A percentile compares a stretch with the other conserved stretches of the same genome.
These are phyloP conservation scores for Colletotrichum lindemuthianum DNA, from an alignment of 2,329 filamentous ascomycete species.

Conservation along the genomic window DNA sequence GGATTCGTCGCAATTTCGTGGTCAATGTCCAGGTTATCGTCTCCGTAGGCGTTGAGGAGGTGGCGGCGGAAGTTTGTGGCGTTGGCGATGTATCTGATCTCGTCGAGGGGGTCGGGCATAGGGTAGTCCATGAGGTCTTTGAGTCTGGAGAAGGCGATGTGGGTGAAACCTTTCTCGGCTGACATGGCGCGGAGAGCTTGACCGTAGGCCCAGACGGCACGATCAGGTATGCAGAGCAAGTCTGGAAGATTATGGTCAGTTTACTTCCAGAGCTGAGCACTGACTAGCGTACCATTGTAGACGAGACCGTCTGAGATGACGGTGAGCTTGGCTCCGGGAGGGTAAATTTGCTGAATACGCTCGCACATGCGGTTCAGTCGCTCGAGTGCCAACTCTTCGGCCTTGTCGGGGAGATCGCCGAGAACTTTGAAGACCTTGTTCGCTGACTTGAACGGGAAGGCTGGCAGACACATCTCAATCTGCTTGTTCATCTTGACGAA, in stretches of 20 bases:
- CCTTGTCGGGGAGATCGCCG: conserved; percentile 64
- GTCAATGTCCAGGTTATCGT: conserved; percentile 53
- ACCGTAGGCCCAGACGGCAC: conserved; percentile 63
- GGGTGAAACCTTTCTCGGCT: conserved; percentile 48
- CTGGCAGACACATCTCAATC: conserved; percentile 61
- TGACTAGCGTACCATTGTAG: conserved; percentile 58
- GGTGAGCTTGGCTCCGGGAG: conserved; percentile 57
- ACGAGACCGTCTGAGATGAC: conserved; percentile 67
- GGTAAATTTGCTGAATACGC: conserved; percentile 58
- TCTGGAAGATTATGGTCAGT: conserved; percentile 46
- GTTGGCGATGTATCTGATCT: conserved; percentile 62
- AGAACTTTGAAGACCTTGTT: conserved; percentile 65
- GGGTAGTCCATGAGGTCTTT: conserved; percentile 57
- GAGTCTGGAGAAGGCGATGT: conserved; percentile 61
- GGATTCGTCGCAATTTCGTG: conserved; percentile 55
- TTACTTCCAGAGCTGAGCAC: not conserved
- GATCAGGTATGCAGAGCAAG: conserved; percentile 60
- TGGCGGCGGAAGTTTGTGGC: conserved; percentile 59
- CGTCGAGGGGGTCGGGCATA: conserved; percentile 53
- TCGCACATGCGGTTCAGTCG: conserved; percentile 60
- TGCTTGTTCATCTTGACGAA: conserved; percentile 45
- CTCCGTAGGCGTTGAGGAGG: conserved; percentile 57
- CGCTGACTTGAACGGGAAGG: conserved; percentile 71
- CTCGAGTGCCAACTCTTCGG: conserved; percentile 62
- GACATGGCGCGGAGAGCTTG: conserved; percentile 55